Percentiles rank a stretch among this genome's conserved stretches.
phyloP scores from a whole-genome alignment of 140 eudicot genomes.

The Senecio squalidus region DNA sequence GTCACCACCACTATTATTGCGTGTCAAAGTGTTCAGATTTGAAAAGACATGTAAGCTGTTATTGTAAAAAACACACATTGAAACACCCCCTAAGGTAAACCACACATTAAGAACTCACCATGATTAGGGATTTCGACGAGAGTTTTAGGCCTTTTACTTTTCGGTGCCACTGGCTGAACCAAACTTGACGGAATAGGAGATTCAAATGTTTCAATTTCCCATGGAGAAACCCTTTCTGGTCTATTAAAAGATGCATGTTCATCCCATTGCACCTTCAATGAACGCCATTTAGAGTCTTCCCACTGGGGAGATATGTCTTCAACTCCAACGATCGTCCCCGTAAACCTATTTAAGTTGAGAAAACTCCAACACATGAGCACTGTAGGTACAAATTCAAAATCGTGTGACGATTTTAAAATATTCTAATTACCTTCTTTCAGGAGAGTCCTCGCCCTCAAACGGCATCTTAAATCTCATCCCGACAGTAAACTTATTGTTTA shows the following conservation, averaged over 20 bases:
- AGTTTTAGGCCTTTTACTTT: conserved; percentile 34
- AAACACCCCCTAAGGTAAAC: neutral
- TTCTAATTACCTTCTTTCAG: conserved; percentile 67
- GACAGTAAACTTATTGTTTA: conserved; percentile 45
- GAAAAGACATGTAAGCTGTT: neutral
- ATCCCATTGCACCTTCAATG: conserved; percentile 57
- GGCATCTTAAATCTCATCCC: conserved; percentile 93
- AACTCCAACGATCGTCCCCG: conserved; percentile 75
- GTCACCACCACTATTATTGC: too few species aligned
- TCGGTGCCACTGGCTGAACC: conserved; percentile 27
- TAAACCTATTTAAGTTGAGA: conserved; percentile 44
- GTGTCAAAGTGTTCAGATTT: neutral
- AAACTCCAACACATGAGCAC: neutral
- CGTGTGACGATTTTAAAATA: neutral
- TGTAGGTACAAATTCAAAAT: neutral
- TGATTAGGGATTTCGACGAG: conserved; percentile 1
- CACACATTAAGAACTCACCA: conserved; percentile 19
- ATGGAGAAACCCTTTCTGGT: conserved; percentile 93
- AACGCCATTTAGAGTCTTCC: conserved; percentile 79
- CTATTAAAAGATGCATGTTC: conserved; percentile 45
- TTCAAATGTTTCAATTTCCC: conserved; percentile 84
- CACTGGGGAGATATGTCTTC: conserved; percentile 73
- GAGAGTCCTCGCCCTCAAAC: conserved; percentile 95
- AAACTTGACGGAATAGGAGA: conserved; percentile 21
- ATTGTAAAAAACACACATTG: neutral